A percentile compares a stretch with the other conserved stretches of the same genome.
These are phyloP conservation scores for Phaeomoniella chlamydospora DNA, from an alignment of 2,329 filamentous ascomycete genomes.

Conservation along the genomic window DNA sequence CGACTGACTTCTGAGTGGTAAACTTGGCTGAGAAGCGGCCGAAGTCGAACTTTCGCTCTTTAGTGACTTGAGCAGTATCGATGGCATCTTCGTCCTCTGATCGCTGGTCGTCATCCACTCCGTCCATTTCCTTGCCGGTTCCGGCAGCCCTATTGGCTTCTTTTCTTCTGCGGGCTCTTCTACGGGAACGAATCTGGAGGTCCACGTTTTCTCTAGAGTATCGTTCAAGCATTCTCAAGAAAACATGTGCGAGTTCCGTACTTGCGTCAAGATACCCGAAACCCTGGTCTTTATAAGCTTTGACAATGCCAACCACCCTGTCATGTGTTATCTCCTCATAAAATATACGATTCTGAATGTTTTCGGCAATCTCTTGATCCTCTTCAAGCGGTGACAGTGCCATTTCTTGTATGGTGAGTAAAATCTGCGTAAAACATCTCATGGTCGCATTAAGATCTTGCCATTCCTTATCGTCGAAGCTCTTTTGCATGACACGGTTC, in stretches of 20 bases:
- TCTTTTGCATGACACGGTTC: slow-evolving; percentile 66
- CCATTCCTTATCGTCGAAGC: slow-evolving; percentile 75
- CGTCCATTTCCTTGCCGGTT: slow-evolving; percentile 17
- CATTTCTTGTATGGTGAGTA: slow-evolving; percentile 90
- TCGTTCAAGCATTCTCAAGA: slow-evolving; percentile 76
- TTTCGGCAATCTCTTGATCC: slow-evolving; percentile 96
- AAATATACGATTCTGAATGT: slow-evolving; percentile 92
- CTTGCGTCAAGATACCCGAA: slow-evolving; percentile 87
- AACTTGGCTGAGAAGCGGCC: slow-evolving; percentile 69
- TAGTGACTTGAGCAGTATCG: slow-evolving; percentile 54
- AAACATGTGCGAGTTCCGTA: slow-evolving; percentile 83
- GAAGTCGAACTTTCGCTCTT: slow-evolving; percentile 91
- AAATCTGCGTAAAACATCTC: slow-evolving; percentile 87
- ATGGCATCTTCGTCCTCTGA: slow-evolving; percentile 64
- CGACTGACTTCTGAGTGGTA: slow-evolving; percentile 66
- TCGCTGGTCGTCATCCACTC: slow-evolving; percentile 31
- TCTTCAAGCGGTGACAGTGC: slow-evolving; percentile 68
- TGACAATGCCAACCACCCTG: slow-evolving; percentile 61
- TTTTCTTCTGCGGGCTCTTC: slow-evolving; percentile 58
- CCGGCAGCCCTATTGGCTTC: slow-evolving; percentile 39
- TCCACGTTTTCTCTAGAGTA: slow-evolving; percentile 94
- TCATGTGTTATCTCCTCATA: slow-evolving; percentile 96
- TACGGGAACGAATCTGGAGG: slow-evolving; percentile 76
- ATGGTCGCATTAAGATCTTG: slow-evolving; percentile 74
- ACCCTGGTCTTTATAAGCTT: slow-evolving; percentile 83